Percentiles rank a stretch among this genome's conserved stretches.
phyloP scores from a whole-genome alignment of 306 rosid species.

The Lotus japonicus region DNA sequence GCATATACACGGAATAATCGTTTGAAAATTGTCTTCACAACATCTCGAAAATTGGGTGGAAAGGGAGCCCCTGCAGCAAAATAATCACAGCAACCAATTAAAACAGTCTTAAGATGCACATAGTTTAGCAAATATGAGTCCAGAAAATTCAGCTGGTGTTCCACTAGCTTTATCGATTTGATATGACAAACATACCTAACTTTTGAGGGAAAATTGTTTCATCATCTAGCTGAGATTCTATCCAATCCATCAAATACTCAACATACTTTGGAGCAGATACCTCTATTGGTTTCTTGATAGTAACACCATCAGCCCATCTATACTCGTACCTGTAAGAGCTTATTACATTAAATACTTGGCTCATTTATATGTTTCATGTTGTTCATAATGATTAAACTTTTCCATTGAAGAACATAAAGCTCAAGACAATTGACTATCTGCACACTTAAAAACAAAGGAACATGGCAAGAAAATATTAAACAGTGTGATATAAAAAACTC shows the following conservation, averaged over 20 bases:
- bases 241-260: conserved; percentile 86
- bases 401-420: background rate
- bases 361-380: background rate
- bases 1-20: conserved; percentile 87
- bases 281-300: conserved; percentile 73
- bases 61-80: conserved; percentile 60
- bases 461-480: background rate
- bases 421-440: background rate
- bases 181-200: conserved; percentile 41
- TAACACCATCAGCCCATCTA: conserved; percentile 88
- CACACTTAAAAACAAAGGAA: background rate
- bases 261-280: conserved; percentile 93
- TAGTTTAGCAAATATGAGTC: background rate
- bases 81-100: background rate
- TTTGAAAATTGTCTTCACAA: conserved; percentile 77
- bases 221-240: conserved; percentile 76
- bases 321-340: conserved; percentile 60
- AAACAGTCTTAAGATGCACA: background rate
- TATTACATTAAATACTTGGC: conserved; percentile 5
- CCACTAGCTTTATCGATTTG: background rate
- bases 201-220: conserved; percentile 79
- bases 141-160: background rate
- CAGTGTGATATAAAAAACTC: background rate
- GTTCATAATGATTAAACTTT: background rate
- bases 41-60: conserved; percentile 67